Base-by-base conservation (phyloP, 805 yeast genomes). In the Maudiozyma barnettii region DNA sequence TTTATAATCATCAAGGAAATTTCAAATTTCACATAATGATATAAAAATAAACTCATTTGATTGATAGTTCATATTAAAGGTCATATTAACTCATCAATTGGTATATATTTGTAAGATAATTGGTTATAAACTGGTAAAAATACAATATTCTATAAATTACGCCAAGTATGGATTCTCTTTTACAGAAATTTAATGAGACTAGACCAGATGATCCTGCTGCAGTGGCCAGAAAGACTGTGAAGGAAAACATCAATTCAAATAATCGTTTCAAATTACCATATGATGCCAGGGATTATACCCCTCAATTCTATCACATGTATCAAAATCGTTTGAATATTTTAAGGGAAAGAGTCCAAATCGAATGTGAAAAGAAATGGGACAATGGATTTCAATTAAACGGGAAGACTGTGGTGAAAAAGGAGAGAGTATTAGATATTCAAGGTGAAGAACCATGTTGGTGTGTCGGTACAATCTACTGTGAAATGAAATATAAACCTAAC, bases 381-480 rank as follows among this genome's bases (percentile, higher is more conserved):
- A 61, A 72, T 30, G 78, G 69, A 50, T 62, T 60, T 43, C 50
- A 50, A 29, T 64, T 75, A 33, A 63, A 66, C 31, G 72, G 70
- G 5, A 62, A 59, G 38, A 48, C 49, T 21, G 73, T 69, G 2
- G 62, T 60, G 16, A 65, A 64, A 66, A 71, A 60, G 65, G 75
- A 75, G 35, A 72, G 64, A 58, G 67, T 64, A 51, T 21, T 77
- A 59, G 57, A 67, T 67, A 38, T 75, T 66, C 52, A 70, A 63
- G 54, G 71, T 57, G 52, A 69, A 62, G 43, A 68, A 63, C 57
- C 78, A 71, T 63, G 86, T 51, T 93, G 91, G 91, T 80, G 88
- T 12, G 73, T 83, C 22, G 99, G 99, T 2, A 87, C 97, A 0
- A 73, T 90, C 0, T 88, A 83, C 58, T 76, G 86, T 56, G 96